Percentiles rank a stretch among this genome's conserved stretches.
phyloP scores from a whole-genome alignment of 768 basidiomycete genomes.

The Suillus lakei region DNA sequence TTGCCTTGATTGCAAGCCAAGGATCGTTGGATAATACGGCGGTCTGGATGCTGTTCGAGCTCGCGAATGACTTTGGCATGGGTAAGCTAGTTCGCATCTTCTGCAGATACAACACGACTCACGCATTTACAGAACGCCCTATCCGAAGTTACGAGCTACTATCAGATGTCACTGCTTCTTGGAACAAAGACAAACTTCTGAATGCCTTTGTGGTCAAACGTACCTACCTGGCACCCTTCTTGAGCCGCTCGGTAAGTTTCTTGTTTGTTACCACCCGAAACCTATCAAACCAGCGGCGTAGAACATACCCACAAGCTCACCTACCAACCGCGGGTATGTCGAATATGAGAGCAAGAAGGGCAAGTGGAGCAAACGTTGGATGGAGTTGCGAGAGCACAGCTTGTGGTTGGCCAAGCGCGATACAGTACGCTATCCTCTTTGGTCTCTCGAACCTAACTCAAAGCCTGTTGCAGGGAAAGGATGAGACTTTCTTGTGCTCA shows the following conservation, averaged over 20 bases:
- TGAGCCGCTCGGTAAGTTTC: slow-evolving; percentile 62
- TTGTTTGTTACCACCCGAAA: slow-evolving; percentile 24
- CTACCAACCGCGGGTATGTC: slow-evolving; percentile 63
- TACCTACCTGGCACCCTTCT: slow-evolving; percentile 63
- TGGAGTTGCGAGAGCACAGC: slow-evolving; percentile 85
- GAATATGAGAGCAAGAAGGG: slow-evolving; percentile 91
- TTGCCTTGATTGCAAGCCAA: slow-evolving; percentile 65
- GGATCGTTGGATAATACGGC: slow-evolving; percentile 68
- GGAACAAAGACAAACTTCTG: slow-evolving; percentile 83
- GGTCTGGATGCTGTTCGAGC: slow-evolving; percentile 90
- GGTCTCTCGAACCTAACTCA: background rate
- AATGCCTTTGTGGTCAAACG: slow-evolving; percentile 83
- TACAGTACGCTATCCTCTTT: slow-evolving; percentile 54
- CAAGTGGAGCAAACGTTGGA: slow-evolving; percentile 94
- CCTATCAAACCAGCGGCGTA: slow-evolving; percentile 51
- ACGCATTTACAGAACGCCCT: slow-evolving; percentile 72
- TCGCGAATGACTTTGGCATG: slow-evolving; percentile 91
- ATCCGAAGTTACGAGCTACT: slow-evolving; percentile 88
- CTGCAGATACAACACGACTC: slow-evolving; percentile 10
- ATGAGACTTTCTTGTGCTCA: slow-evolving; percentile 81
- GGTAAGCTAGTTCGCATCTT: slow-evolving; percentile 55
- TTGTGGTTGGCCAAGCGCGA: slow-evolving; percentile 91
- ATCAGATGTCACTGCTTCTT: slow-evolving; percentile 78
- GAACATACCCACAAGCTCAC: slow-evolving; percentile 53
- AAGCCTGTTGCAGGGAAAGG: slow-evolving; percentile 67